Conservation (phyloP, 768 basidiomycete species). For the Boletus rubropictus region DNA sequence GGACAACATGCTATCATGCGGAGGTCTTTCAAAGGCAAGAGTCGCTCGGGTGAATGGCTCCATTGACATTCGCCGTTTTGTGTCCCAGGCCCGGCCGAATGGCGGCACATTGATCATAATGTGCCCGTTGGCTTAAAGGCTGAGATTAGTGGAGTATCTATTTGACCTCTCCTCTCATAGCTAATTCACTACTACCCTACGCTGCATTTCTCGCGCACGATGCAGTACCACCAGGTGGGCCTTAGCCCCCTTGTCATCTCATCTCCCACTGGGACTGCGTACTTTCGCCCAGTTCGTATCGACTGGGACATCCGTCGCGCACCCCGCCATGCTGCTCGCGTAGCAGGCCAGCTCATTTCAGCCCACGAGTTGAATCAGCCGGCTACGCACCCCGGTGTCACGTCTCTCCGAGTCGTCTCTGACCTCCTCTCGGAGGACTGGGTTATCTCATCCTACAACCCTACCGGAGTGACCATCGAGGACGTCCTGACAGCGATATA, state of each 20-base stretch:
- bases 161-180: background rate
- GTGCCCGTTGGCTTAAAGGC: constrained; percentile 14
- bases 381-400: constrained; percentile 41
- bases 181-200: background rate
- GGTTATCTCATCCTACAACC: constrained; percentile 38
- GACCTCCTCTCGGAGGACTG: constrained; percentile 42
- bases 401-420: constrained; percentile 38
- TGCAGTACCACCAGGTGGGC: constrained; percentile 11
- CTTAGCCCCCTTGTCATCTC: constrained; percentile 19
- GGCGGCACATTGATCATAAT: background rate
- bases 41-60: constrained; percentile 4
- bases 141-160: background rate
- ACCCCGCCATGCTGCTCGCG: constrained; percentile 28
- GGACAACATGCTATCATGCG: background rate
- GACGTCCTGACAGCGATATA: constrained; percentile 48
- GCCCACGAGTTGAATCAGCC: constrained; percentile 31
- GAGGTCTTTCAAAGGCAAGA: constrained; percentile 16
- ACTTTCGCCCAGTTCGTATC: constrained; percentile 22
- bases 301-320: constrained; percentile 47
- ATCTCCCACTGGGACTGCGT: constrained; percentile 7
- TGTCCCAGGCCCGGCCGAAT: background rate
- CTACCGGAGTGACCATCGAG: constrained; percentile 44
- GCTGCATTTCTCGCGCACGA: constrained; percentile 6
- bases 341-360: constrained; percentile 6
- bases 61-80: background rate